Conservation (phyloP, 345 rosid genomes). For the Hevea brasiliensis region DNA sequence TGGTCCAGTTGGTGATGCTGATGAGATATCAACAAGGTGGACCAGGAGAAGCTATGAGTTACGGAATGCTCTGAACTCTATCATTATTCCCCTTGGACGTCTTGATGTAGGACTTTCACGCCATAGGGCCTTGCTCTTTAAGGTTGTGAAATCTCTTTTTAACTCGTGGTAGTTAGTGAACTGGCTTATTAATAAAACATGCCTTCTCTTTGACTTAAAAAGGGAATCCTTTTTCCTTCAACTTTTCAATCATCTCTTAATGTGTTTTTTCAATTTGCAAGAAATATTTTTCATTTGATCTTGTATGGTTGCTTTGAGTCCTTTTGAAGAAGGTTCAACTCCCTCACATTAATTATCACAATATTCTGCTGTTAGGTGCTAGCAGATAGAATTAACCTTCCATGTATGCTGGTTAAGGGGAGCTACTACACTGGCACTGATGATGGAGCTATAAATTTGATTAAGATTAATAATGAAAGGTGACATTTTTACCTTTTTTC, state of each 20-base stretch:
- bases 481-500: constrained; percentile 22
- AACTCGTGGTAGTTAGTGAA: constrained; percentile 13
- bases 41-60: constrained; percentile 57
- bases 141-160: constrained; percentile 48
- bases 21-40: constrained; percentile 79
- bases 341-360: constrained; percentile 29
- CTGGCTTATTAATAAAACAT: not conserved
- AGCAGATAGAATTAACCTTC: constrained; percentile 84
- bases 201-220: not conserved
- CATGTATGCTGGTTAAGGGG: constrained; percentile 92
- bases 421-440: constrained; percentile 97
- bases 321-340: constrained; percentile 16
- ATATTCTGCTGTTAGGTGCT: constrained; percentile 58
- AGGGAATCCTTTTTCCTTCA: not conserved
- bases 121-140: constrained; percentile 93
- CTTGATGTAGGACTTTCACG: constrained; percentile 93
- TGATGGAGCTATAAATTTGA: constrained; percentile 91
- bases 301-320: not conserved
- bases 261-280: not conserved
- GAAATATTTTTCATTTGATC: not conserved
- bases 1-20: constrained; percentile 85
- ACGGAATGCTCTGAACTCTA: constrained; percentile 53
- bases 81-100: constrained; percentile 78
- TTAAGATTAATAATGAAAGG: constrained; percentile 74
- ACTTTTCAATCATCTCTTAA: not conserved